These are phyloP conservation scores for Pistacia atlantica DNA, from an alignment of 345 rosid species.

Conservation along the genomic window DNA sequence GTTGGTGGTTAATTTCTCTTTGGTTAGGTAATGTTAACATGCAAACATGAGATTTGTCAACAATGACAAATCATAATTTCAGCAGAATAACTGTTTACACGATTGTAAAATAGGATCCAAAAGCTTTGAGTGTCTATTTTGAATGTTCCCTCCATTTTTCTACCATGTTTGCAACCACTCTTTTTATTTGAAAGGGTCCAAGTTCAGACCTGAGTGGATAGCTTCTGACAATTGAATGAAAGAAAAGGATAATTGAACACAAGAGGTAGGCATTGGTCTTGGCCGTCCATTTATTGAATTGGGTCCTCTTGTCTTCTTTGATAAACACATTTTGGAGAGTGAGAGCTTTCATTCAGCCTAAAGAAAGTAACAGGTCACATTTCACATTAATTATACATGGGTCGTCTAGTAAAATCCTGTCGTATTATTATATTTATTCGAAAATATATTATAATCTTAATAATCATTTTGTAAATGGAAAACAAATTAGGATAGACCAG, in stretches of 20 bases:
- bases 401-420: too few relatives aligned
- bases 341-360: not conserved
- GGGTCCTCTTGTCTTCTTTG: not conserved
- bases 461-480: too few relatives aligned
- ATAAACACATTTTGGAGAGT: not conserved
- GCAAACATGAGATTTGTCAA: not conserved
- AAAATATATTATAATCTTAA: too few relatives aligned
- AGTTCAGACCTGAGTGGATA: not conserved
- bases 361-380: too few relatives aligned
- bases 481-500: too few relatives aligned
- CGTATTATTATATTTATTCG: too few relatives aligned
- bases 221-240: not conserved
- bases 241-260: not conserved
- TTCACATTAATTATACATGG: too few relatives aligned
- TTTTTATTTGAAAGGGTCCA: not conserved
- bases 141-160: not conserved
- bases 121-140: constrained; percentile 8
- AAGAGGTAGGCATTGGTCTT: constrained; percentile 2
- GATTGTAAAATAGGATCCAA: constrained; percentile 4
- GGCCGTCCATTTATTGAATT: constrained; percentile 16
- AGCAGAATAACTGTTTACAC: constrained; percentile 1
- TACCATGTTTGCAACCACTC: too few relatives aligned
- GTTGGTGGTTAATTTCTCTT: not conserved
- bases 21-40: constrained; percentile 13
- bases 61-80: constrained; percentile 1